Evolutionary conservation across 768 basidiomycete genomes (phyloP).

Genomic region (Boletus rubescentipes): DNA sequence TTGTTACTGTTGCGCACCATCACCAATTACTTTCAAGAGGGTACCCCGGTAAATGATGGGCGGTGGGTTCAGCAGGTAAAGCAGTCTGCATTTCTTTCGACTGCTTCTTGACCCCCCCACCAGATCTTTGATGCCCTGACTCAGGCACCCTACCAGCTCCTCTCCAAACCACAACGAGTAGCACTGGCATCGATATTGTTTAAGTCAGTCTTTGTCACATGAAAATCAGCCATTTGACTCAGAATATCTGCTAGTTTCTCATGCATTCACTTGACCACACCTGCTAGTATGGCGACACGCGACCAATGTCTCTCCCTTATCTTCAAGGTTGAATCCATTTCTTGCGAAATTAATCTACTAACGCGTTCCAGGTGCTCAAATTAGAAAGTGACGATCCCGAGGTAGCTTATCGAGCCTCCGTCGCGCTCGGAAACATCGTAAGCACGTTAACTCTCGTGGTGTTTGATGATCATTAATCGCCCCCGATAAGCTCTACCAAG

Average conservation of each 20-base stretch:
- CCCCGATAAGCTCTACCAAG: constrained; percentile 46
- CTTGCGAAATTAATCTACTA: neutral
- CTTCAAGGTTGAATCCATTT: constrained; percentile 39
- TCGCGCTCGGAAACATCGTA: constrained; percentile 75
- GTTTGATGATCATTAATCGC: neutral
- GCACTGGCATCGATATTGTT: constrained; percentile 81
- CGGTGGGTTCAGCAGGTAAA: constrained; percentile 53
- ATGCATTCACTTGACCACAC: constrained; percentile 49
- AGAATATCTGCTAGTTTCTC: constrained; percentile 51
- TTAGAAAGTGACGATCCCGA: constrained; percentile 61
- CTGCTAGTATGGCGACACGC: constrained; percentile 40
- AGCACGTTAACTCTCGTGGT: constrained; percentile 19
- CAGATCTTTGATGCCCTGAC: constrained; percentile 59
- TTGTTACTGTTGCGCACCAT: constrained; percentile 76
- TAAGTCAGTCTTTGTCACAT: constrained; percentile 60
- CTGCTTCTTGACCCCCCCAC: constrained; percentile 6
- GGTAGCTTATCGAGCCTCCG: constrained; percentile 65
- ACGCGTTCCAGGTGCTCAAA: constrained; percentile 24
- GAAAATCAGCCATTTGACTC: neutral
- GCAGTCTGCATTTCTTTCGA: constrained; percentile 3
- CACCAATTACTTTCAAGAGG: constrained; percentile 75
- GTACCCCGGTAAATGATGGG: constrained; percentile 40
- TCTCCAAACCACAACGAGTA: constrained; percentile 71
- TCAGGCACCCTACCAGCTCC: constrained; percentile 48
- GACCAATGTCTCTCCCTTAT: constrained; percentile 45